These are phyloP conservation scores for carrot (Daucus carota) DNA, from an alignment of 129 eudicot genomes.

Conservation along the genomic window DH1_v3.0 NC_030386.2:33038501-33039000, in stretches of 20 bases:
- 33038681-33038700: slow-evolving; percentile 94
- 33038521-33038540: slow-evolving; percentile 86
- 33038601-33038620: slow-evolving; percentile 88
- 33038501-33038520: slow-evolving; percentile 87
- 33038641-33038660: slow-evolving; percentile 69
- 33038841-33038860: slow-evolving; percentile 72
- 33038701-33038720: slow-evolving; percentile 62
- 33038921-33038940: not conserved
- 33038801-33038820: slow-evolving; percentile 52
- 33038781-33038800: not conserved
- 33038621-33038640: slow-evolving; percentile 78
- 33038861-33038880: slow-evolving; percentile 60
- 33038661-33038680: slow-evolving; percentile 89
- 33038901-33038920: not conserved
- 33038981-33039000: not conserved
- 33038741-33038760: not conserved
- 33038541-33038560: slow-evolving; percentile 94
- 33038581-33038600: slow-evolving; percentile 74
- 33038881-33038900: not conserved
- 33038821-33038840: slow-evolving; percentile 74
- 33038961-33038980: not conserved
- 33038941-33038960: not conserved
- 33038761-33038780: slow-evolving; percentile 8
- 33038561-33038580: slow-evolving; percentile 96
- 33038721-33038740: not conserved